Evolutionary conservation across 768 basidiomycete genomes (phyloP), one percentile per base, ranked within the genome.

Genomic region (Pleurotus tuoliensis): DNA sequence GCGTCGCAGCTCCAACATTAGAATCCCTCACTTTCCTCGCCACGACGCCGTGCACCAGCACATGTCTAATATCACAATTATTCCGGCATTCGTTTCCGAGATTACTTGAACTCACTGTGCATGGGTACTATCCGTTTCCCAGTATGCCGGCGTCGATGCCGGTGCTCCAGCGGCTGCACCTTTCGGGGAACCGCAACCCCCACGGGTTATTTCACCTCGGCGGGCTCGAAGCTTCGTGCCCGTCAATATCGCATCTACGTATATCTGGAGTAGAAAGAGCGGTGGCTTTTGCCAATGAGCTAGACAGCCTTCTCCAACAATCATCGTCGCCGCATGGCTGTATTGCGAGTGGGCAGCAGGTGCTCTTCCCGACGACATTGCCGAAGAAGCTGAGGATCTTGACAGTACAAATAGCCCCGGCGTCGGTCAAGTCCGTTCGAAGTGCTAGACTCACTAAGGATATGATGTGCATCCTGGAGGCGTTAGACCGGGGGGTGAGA

Each of bases 71-170:
- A 43, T 73, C 74, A 3, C 66, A 71, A 22, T 66, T 82, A 41
- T 80, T 80, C 64, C 70, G 75, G 15, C 67, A 68, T 7, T 53
- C 65, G 1, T 77, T 80, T 50, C 81, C 79, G 0, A 58, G 56
- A 24, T 69, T 83, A 1, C 62, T 58, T 24, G 71, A 72, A 30
- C 75, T 83, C 56, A 66, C 75, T 4, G 61, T 82, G 1, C 71
- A 72, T 2, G 82, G 82, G 1, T 77, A 76, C 59, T 83, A 83
- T 63, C 77, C 81, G 5, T 80, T 76, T 59, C 79, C 78, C 2
- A 72, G 71, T 16, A 51, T 68, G 0, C 59, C 70, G 3, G 59
- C 61, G 13, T 68, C 63, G 27, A 66, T 79, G 64, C 79, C 82
- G 8, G 57, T 47, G 1, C 69, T 83, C 15, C 62, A 67, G 44